Evolutionary conservation across 345 rosid genomes (phyloP).

Genomic region (Populus alba): DNA sequence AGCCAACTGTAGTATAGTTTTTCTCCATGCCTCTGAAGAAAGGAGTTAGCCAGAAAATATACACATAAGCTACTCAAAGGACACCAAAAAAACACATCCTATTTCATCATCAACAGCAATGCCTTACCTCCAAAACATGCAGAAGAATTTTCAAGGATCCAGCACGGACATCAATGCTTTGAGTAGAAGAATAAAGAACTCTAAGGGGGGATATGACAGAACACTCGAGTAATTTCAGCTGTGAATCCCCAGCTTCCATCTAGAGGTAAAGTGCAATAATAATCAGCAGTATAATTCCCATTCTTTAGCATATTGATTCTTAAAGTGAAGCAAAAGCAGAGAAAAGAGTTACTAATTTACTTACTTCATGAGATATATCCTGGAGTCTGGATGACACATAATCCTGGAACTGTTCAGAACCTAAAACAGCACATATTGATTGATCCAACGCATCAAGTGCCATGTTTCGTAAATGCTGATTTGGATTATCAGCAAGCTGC

Average conservation of each 20-base stretch:
- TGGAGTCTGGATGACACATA: constrained; percentile 38
- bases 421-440: constrained; percentile 89
- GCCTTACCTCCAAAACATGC: constrained; percentile 84
- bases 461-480: constrained; percentile 73
- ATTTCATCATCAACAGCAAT: background rate
- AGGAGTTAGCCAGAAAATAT: constrained; percentile 9
- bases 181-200: constrained; percentile 77
- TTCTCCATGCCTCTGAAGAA: constrained; percentile 84
- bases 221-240: constrained; percentile 72
- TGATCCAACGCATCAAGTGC: constrained; percentile 94
- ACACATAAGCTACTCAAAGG: constrained; percentile 7
- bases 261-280: constrained; percentile 27
- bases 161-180: constrained; percentile 72
- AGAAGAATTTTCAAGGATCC: constrained; percentile 93
- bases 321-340: background rate
- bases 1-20: constrained; percentile 83
- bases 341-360: constrained; percentile 25
- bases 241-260: constrained; percentile 45
- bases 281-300: constrained; percentile 9
- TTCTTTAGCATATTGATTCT: background rate
- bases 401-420: constrained; percentile 74
- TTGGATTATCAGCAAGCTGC: constrained; percentile 90
- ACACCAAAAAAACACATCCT: constrained; percentile 8
- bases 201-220: constrained; percentile 79
- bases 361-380: constrained; percentile 51